phyloP scores from a whole-genome alignment of 768 basidiomycete species.

The Boletus bicolor region DNA sequence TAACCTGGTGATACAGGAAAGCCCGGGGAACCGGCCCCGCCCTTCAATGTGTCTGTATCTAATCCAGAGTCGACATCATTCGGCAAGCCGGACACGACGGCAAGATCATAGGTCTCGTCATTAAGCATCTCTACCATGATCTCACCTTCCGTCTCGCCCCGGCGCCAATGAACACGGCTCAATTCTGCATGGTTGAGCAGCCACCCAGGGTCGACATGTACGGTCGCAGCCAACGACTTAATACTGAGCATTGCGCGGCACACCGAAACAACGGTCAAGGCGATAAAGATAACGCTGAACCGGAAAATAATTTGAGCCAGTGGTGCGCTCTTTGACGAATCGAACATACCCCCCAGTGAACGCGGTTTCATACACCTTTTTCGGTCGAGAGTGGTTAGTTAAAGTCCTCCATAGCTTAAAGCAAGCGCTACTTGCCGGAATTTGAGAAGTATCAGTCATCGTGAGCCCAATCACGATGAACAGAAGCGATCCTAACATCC shows the following conservation, averaged over 20 bases:
- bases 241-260: conserved; percentile 41
- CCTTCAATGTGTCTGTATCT: background rate
- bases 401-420: background rate
- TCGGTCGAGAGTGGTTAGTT: background rate
- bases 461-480: conserved; percentile 13
- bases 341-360: conserved; percentile 9
- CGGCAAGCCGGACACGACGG: background rate
- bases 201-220: conserved; percentile 43
- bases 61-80: background rate
- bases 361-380: conserved; percentile 12
- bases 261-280: conserved; percentile 26
- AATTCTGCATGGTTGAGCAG: conserved; percentile 45
- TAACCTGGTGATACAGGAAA: background rate
- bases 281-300: conserved; percentile 3
- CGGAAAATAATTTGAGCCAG: background rate
- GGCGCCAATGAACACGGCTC: conserved; percentile 39
- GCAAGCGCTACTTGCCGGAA: conserved; percentile 6
- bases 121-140: conserved; percentile 21
- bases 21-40: background rate
- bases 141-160: conserved; percentile 36
- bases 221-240: conserved; percentile 40
- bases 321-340: background rate
- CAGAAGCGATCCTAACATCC: conserved; percentile 12
- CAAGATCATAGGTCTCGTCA: background rate
- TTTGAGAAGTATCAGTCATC: background rate